Evolutionary conservation across 2,329 filamentous ascomycete species (phyloP).

Genomic region (Xylaria sp.): DNA sequence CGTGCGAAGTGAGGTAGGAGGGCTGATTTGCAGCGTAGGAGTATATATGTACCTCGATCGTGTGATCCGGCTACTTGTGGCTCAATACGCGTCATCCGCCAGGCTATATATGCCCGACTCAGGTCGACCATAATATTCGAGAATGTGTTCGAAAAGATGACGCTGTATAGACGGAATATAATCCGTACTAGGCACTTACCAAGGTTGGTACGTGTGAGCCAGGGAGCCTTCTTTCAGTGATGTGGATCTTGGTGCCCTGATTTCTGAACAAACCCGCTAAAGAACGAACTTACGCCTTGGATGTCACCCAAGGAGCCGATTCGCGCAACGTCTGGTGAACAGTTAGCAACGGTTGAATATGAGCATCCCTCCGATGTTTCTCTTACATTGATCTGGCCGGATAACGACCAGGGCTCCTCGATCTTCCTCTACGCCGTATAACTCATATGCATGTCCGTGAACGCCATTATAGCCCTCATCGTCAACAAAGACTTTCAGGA

Average conservation of each 20-base stretch:
- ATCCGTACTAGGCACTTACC: no score
- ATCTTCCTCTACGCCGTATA: slow-evolving; percentile 46
- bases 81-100: no score
- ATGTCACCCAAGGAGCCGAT: slow-evolving; percentile 21
- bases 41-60: no score
- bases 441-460: slow-evolving; percentile 53
- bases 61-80: no score
- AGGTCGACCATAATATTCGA: no score
- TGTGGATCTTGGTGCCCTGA: not conserved
- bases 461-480: slow-evolving; percentile 51
- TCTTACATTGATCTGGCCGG: slow-evolving; percentile 56
- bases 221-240: no score
- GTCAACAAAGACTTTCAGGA: slow-evolving; percentile 55
- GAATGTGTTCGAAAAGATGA: no score
- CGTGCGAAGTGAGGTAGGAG: no score
- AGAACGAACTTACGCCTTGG: slow-evolving; percentile 21
- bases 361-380: not conserved
- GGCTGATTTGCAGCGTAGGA: no score
- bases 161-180: no score
- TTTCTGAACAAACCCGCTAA: slow-evolving; percentile 22
- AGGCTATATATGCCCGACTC: no score
- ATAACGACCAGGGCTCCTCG: slow-evolving; percentile 48
- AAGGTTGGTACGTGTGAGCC: no score
- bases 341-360: not conserved
- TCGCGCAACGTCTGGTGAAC: slow-evolving; percentile 27